Evolutionary conservation across 2,329 filamentous ascomycete species (phyloP), one percentile per base, ranked within the genome.

Genomic region (Fusarium sp.): DNA sequence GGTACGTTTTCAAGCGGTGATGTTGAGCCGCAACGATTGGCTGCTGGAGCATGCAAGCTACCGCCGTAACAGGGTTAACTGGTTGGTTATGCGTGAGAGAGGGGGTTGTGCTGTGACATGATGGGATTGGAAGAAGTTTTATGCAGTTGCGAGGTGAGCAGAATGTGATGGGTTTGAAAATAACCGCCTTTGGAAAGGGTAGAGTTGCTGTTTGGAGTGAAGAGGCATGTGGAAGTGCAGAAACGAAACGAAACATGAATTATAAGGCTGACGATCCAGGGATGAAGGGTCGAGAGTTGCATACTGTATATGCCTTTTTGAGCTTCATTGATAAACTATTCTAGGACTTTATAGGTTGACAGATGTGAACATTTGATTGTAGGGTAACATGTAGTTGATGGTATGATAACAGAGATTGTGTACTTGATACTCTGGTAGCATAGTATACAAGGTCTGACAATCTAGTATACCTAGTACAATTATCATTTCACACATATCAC

Each of bases 1-100:
- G 49, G 62, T 42, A 20, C 35, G 65, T 66, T 66, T 66, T 52
- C 49, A 29, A 41, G 35, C 49, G 25, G 49, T 58, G 68, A 62
- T 67, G 68, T 62, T 45, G 70, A 54, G 25, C 22, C 27, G 36
- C 29, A 25, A 27, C 60, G 66, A 75, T 75, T 75, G 72, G 72
- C 36, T 64, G 39, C 42, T 17, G 57, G 49, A 58, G 35, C 61
- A 50, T 74, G 62, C 62, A 64, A 64, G 59, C 64, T 63, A 49
- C 70, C 69, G 62, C 49, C 45, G 39, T 33, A 35, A 29, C 49
- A 62, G 45, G 46, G 47, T 66, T 52, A 41, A 41, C 46, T 67
- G 59, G 65, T 58, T 71, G 70, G 58, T 36, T 55, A 52, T 58
- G 41, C 22, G 41, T 49, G 49, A 36, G 54, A 47, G 57, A 67